Percentiles rank a stretch among this genome's conserved stretches.
Evolutionary conservation across 2,329 filamentous ascomycete species (phyloP).

Genomic region (Colletotrichum euphorbiae): DNA sequence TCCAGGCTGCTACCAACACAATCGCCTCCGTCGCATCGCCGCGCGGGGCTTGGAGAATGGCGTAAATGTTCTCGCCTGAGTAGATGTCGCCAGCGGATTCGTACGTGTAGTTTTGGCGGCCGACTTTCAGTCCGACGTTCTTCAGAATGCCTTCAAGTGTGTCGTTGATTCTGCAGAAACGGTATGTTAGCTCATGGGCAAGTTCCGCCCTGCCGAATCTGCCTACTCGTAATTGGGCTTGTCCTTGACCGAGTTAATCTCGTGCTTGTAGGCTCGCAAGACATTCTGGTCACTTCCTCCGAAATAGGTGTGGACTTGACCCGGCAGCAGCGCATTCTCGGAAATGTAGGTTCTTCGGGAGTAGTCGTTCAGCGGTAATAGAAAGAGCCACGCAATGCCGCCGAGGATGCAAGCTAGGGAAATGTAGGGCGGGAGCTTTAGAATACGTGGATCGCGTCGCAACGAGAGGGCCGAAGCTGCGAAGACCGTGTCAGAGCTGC

Average conservation of each 20-base stretch:
- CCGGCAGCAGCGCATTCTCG: slow-evolving; percentile 94
- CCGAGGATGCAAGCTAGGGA: slow-evolving; percentile 87
- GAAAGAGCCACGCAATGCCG: slow-evolving; percentile 88
- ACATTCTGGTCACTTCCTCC: slow-evolving; percentile 95
- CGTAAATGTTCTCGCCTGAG: slow-evolving; percentile 90
- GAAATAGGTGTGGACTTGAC: slow-evolving; percentile 98
- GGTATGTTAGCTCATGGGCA: slow-evolving; percentile 1
- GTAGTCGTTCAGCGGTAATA: slow-evolving; percentile 91
- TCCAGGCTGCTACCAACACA: slow-evolving; percentile 90
- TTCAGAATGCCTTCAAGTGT: slow-evolving; percentile 81
- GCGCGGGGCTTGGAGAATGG: slow-evolving; percentile 90
- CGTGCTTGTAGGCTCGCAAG: slow-evolving; percentile 88
- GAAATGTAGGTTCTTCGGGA: slow-evolving; percentile 95
- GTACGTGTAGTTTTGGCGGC: slow-evolving; percentile 89
- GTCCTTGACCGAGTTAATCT: slow-evolving; percentile 74
- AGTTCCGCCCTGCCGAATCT: not conserved
- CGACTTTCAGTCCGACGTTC: slow-evolving; percentile 86
- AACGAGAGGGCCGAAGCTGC: slow-evolving; percentile 74
- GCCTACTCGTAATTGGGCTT: slow-evolving; percentile 65
- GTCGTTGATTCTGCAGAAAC: slow-evolving; percentile 67
- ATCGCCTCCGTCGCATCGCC: slow-evolving; percentile 98
- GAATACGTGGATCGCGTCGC: slow-evolving; percentile 82
- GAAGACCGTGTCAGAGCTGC: slow-evolving; percentile 28
- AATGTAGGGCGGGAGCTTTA: slow-evolving; percentile 87
- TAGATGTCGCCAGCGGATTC: slow-evolving; percentile 79